A percentile compares a stretch with the other conserved stretches of the same genome.
These are phyloP conservation scores for Gastrolobium villosum DNA, from an alignment of 306 rosid genomes.

Conservation along the genomic window DNA sequence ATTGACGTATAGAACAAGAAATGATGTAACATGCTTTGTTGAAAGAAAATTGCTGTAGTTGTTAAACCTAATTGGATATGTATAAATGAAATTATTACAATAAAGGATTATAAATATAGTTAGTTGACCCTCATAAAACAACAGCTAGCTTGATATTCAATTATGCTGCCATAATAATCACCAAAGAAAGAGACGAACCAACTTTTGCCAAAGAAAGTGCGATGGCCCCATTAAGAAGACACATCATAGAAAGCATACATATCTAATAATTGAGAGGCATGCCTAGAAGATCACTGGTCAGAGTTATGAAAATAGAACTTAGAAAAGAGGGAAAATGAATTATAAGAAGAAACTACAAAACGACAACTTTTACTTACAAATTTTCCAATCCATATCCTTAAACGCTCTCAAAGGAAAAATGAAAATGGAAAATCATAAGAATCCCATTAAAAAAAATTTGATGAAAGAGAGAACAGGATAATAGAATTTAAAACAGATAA, in stretches of 20 bases:
- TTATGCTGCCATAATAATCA: constrained; percentile 32
- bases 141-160: constrained; percentile 28
- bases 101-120: background rate
- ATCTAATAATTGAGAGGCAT: constrained; percentile 19
- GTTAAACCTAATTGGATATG: background rate
- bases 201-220: constrained; percentile 39
- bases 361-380: background rate
- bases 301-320: background rate
- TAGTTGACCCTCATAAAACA: background rate
- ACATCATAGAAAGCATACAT: constrained; percentile 41
- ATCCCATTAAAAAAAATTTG: background rate
- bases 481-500: background rate
- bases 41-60: background rate
- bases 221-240: constrained; percentile 22
- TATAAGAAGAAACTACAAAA: constrained; percentile 1
- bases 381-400: background rate
- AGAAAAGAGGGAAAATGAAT: constrained; percentile 15
- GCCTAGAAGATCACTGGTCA: constrained; percentile 23
- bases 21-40: constrained; percentile 26
- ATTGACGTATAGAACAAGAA: constrained; percentile 35
- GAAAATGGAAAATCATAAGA: constrained; percentile 34
- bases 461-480: background rate
- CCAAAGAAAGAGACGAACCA: constrained; percentile 36
- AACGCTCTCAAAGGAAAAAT: background rate
- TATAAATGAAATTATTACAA: background rate